Conservation (phyloP, 2,329 filamentous ascomycete species). For the Zasmidium angulare region DNA sequence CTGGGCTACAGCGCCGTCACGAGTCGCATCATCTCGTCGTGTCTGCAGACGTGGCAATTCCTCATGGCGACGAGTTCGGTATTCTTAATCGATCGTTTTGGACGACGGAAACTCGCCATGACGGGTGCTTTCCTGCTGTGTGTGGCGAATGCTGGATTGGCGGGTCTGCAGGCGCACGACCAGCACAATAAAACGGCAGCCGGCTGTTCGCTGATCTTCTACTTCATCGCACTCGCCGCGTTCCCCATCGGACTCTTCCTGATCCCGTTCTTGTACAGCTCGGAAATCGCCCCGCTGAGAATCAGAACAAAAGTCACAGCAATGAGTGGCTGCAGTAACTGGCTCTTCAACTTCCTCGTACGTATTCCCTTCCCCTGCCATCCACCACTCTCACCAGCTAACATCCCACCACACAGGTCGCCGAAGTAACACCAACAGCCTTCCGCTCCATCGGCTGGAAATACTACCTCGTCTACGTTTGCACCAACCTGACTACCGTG, state of each 20-base stretch:
- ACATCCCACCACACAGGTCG: constrained; percentile 11
- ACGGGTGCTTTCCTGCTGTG: constrained; percentile 29
- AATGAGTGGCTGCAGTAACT: constrained; percentile 52
- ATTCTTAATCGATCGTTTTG: constrained; percentile 33
- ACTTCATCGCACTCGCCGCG: constrained; percentile 27
- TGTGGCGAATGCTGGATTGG: constrained; percentile 25
- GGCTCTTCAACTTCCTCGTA: constrained; percentile 56
- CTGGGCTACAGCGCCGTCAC: constrained; percentile 22
- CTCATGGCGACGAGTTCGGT: constrained; percentile 25
- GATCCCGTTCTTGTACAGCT: constrained; percentile 36
- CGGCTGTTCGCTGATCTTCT: constrained; percentile 28
- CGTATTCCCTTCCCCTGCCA: background rate
- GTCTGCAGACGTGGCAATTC: constrained; percentile 32
- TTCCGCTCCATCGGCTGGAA: constrained; percentile 53
- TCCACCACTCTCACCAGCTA: background rate
- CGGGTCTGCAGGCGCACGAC: constrained; percentile 26
- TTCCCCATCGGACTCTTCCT: constrained; percentile 33
- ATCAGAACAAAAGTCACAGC: constrained; percentile 33
- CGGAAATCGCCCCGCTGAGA: constrained; percentile 33
- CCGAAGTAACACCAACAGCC: constrained; percentile 52
- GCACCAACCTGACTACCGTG: constrained; percentile 59
- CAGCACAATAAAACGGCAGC: constrained; percentile 19
- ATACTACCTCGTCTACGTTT: constrained; percentile 53
- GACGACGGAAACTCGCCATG: constrained; percentile 30
- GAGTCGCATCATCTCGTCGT: constrained; percentile 26